phyloP scores from a whole-genome alignment of 2,329 filamentous ascomycete genomes.

The Colletotrichum sp. region DNA sequence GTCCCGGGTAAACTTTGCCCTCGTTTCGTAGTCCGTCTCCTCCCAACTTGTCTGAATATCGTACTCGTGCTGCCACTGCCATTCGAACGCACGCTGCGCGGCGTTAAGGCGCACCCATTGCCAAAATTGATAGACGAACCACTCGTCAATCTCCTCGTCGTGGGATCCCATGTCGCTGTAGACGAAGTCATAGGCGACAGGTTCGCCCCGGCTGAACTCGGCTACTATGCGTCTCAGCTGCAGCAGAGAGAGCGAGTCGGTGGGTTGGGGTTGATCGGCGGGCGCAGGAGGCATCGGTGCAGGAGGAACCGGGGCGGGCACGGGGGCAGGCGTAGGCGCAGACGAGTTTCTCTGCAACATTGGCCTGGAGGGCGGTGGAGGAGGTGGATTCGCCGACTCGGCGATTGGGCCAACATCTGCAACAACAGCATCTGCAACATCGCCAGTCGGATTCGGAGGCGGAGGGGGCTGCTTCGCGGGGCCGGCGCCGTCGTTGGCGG shows the following conservation, averaged over 20 bases:
- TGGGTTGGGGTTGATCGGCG: conserved; percentile 46
- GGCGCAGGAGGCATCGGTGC: conserved; percentile 23
- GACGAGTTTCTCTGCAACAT: conserved; percentile 31
- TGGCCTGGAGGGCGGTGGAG: conserved; percentile 34
- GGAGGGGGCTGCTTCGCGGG: conserved; percentile 5
- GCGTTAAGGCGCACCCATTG: conserved; percentile 81
- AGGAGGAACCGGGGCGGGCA: conserved; percentile 23
- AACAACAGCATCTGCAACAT: conserved; percentile 48
- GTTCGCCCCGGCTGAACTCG: conserved; percentile 73
- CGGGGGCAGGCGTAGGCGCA: conserved; percentile 17
- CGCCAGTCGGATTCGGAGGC: conserved; percentile 34
- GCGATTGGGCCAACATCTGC: conserved; percentile 34
- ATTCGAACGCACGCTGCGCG: conserved; percentile 78
- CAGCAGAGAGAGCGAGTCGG: conserved; percentile 76
- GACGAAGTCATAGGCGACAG: conserved; percentile 83
- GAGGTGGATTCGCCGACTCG: conserved; percentile 40
- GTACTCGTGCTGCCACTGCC: conserved; percentile 69
- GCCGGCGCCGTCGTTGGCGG: conserved; percentile 35
- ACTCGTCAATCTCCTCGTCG: conserved; percentile 92
- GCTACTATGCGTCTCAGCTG: conserved; percentile 77
- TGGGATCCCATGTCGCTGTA: conserved; percentile 77
- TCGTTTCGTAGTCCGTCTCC: conserved; percentile 61
- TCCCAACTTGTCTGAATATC: conserved; percentile 64
- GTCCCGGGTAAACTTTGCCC: conserved; percentile 61
- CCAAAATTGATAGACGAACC: conserved; percentile 91